Conservation (phyloP, 768 basidiomycete species). For the Lactarius sanguifluus region DNA sequence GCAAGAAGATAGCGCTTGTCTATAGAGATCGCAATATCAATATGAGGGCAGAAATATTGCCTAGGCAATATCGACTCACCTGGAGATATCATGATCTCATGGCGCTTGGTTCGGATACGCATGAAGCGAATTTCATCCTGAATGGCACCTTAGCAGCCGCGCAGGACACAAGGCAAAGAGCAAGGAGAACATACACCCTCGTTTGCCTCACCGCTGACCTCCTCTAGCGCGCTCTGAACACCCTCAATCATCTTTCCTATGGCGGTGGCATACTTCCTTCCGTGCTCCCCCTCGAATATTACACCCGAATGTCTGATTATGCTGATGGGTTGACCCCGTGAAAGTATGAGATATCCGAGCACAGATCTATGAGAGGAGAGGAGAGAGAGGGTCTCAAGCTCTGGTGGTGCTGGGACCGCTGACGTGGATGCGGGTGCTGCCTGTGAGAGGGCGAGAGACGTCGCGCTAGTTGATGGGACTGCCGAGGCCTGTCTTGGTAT, state of each 20-base stretch:
- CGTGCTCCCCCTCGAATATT: constrained; percentile 83
- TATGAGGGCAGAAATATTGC: constrained; percentile 1
- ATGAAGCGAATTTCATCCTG: constrained; percentile 88
- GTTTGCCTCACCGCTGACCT: constrained; percentile 62
- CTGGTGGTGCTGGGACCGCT: constrained; percentile 54
- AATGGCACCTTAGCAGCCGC: constrained; percentile 3
- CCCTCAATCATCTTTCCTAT: constrained; percentile 75
- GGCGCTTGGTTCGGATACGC: constrained; percentile 86
- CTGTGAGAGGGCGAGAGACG: constrained; percentile 30
- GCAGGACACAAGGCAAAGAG: constrained; percentile 1
- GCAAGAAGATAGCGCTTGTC: constrained; percentile 81
- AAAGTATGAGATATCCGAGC: constrained; percentile 82
- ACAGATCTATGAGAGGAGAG: constrained; percentile 83
- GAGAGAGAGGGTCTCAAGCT: constrained; percentile 76
- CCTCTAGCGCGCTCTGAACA: constrained; percentile 76
- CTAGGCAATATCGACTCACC: constrained; percentile 48
- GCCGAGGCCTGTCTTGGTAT: constrained; percentile 14
- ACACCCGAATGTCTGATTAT: constrained; percentile 86
- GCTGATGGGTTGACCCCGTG: constrained; percentile 66
- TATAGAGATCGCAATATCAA: constrained; percentile 33
- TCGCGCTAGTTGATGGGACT: constrained; percentile 25
- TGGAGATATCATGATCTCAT: constrained; percentile 94
- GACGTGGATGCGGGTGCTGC: constrained; percentile 28
- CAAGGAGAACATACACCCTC: constrained; percentile 51
- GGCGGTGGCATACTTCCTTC: constrained; percentile 69